Base-by-base conservation (phyloP, 345 rosid species). In the Orychophragmus violaceus region DNA sequence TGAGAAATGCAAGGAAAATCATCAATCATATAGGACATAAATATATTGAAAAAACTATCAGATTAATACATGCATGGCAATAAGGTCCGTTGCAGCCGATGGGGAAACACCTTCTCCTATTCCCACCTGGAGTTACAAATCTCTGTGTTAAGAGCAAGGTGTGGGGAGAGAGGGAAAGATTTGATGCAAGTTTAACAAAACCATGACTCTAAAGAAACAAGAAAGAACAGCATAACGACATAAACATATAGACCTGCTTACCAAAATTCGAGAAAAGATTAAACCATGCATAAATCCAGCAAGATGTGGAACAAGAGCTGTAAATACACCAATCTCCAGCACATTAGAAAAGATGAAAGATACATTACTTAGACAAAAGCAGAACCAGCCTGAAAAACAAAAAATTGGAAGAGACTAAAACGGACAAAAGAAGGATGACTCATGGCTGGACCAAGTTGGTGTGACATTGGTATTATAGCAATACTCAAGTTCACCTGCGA, bases 51-150 rank as follows among this genome's bases (percentile, higher is more conserved):
- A n/a, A n/a, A n/a, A n/a, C n/a, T n/a, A n/a, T n/a, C 63, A 62
- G 45, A 59, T 46, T 76, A 53, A 70, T 63, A 84, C 89, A 62
- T 87, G 86, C 98, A 97, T 89, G 77, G 97, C 98, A 68, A 92
- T 92, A 62, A 92, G 97, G 75, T 89, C 98, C 29, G 98, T 92
- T 7, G 98, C 98, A 51, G 98, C 97, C 1, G 98, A 92, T 7
- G 98, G 98, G 53, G 98, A 89, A 77, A 92, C 95, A 48, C 98
- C 98, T 84, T 89, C 98, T 69, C 98, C 98, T 56, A 93, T 90
- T 67, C 98, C 98, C 36, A 93, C 98, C 98, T 91, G 76, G 71
- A 74, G 71, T 71, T 39, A 74, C 71, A 70, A 70, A 76, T 76
- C 14, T 61, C 66, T 76, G 71, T 59, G 74, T 70, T 76, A 71